A percentile compares a stretch with the other conserved stretches of the same genome.
phyloP scores from a whole-genome alignment of 164 flowering plant genomes.

The Stephania yunnanensis region DNA sequence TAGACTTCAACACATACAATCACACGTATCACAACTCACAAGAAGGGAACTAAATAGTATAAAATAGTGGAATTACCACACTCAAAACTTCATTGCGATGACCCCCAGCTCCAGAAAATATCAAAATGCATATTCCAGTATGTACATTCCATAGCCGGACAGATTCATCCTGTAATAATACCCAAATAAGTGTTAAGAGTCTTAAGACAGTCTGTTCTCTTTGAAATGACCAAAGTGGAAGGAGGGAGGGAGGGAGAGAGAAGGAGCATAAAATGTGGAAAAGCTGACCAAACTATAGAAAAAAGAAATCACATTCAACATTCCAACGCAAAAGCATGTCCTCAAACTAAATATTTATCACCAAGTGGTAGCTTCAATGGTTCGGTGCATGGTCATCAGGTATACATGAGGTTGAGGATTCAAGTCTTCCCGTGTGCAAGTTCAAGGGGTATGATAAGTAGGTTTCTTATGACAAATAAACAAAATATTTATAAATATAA shows the following conservation, averaged over 20 bases:
- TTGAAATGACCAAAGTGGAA: neutral
- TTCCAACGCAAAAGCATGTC: neutral
- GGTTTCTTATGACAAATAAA: too few relatives aligned
- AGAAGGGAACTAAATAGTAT: neutral
- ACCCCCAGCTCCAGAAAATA: slow-evolving; percentile 98
- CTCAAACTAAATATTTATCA: neutral
- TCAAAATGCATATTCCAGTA: slow-evolving; percentile 88
- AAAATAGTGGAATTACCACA: slow-evolving; percentile 58
- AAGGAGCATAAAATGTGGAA: neutral
- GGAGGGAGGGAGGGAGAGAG: neutral
- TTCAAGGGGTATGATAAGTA: too few relatives aligned
- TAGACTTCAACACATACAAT: neutral
- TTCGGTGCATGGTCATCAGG: too few relatives aligned
- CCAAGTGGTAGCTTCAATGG: neutral
- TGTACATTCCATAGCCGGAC: slow-evolving; percentile 96
- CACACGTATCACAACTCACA: neutral
- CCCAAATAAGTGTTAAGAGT: neutral
- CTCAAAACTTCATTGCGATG: slow-evolving; percentile 98
- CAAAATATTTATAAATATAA: too few relatives aligned
- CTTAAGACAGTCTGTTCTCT: neutral
- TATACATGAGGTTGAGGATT: too few relatives aligned
- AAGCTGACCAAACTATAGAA: neutral
- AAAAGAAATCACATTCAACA: neutral
- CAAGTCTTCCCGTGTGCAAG: too few relatives aligned
- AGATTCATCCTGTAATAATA: slow-evolving; percentile 77